Evolutionary conservation across 2,329 filamentous ascomycete species (phyloP).

Genomic region (Catunica adiposa): DNA sequence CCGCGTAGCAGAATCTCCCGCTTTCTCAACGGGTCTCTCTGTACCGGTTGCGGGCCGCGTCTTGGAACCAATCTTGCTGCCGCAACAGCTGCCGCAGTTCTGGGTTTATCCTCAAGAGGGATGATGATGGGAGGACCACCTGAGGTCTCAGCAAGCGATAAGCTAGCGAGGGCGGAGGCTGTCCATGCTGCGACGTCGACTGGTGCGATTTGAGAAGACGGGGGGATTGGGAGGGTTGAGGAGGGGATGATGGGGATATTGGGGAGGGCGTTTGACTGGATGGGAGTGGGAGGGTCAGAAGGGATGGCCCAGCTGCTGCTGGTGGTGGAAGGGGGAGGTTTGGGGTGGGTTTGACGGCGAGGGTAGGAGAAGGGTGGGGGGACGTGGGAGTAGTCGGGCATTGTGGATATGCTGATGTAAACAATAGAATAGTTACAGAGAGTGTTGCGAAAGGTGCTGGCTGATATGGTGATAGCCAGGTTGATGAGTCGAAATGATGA

Average conservation of each 20-base stretch:
- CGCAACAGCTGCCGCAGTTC: slow-evolving; percentile 2
- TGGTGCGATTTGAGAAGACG: neutral
- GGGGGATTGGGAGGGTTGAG: neutral
- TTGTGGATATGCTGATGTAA: neutral
- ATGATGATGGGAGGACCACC: slow-evolving; percentile 49
- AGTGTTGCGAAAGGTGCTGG: neutral
- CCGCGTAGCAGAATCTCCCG: slow-evolving; percentile 68
- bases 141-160: slow-evolving; percentile 41
- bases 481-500: neutral
- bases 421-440: neutral
- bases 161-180: slow-evolving; percentile 36
- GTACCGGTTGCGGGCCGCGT: slow-evolving; percentile 30
- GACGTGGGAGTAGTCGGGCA: neutral
- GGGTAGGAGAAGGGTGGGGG: neutral
- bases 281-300: slow-evolving; percentile 10
- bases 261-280: neutral
- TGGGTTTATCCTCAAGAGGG: slow-evolving; percentile 46
- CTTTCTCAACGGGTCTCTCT: slow-evolving; percentile 37
- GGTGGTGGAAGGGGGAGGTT: neutral
- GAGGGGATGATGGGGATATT: neutral
- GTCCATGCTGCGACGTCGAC: slow-evolving; percentile 52
- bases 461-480: neutral
- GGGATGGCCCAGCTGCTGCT: slow-evolving; percentile 12
- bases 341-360: neutral
- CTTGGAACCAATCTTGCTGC: slow-evolving; percentile 20